A percentile compares a stretch with the other conserved stretches of the same genome.
Evolutionary conservation across 164 flowering plant species (phyloP).

Genomic region (Hamamelis virginiana): DNA sequence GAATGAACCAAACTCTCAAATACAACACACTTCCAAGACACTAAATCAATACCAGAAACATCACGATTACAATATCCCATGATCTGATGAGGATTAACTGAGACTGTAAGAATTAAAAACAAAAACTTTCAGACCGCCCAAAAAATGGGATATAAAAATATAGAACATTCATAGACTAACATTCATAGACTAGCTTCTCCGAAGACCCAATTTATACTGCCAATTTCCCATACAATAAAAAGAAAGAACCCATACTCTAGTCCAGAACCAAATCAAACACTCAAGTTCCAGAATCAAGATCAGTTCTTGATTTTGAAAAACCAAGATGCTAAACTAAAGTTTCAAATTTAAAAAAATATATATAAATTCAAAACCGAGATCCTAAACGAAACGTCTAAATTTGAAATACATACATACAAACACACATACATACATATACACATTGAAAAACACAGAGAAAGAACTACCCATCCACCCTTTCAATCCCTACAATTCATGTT

Average conservation of each 20-base stretch:
- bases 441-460: background rate
- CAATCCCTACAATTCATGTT: background rate
- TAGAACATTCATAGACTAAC: background rate
- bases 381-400: too few relatives aligned
- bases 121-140: background rate
- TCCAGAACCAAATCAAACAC: background rate
- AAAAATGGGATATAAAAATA: background rate
- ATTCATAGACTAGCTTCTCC: background rate
- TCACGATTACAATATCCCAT: background rate
- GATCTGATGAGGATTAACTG: background rate
- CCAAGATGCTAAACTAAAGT: background rate
- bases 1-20: background rate
- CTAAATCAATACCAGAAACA: background rate
- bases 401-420: background rate
- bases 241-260: background rate
- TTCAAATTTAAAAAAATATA: background rate
- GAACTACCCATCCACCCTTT: background rate
- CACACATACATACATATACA: background rate
- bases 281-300: background rate
- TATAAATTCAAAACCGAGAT: background rate
- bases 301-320: background rate
- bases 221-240: background rate
- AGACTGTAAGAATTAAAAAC: background rate
- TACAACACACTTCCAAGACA: background rate
- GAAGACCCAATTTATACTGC: background rate